These are phyloP conservation scores for Geotrichum restrictum DNA, from an alignment of 1,139 yeast species.

Conservation along the genomic window DNA sequence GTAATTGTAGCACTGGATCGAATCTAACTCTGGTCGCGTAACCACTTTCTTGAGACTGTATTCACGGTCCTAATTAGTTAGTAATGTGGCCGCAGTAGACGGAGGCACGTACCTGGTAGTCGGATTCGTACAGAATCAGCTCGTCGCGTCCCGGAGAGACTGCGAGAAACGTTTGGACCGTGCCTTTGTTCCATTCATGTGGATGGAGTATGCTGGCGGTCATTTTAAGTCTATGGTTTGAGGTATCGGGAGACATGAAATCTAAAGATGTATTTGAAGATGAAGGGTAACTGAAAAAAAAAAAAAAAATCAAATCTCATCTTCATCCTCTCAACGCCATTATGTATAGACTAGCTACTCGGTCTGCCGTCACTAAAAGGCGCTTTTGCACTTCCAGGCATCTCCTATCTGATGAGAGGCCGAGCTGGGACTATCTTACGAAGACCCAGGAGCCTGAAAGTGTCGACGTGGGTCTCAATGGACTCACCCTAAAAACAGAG, in stretches of 20 bases:
- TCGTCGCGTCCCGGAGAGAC: constrained; percentile 69
- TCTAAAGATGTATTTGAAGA: not conserved
- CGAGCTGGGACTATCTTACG: constrained; percentile 7
- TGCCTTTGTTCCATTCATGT: constrained; percentile 55
- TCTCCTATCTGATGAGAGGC: not conserved
- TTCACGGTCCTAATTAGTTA: constrained; percentile 18
- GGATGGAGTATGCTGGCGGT: constrained; percentile 57
- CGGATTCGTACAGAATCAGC: constrained; percentile 56
- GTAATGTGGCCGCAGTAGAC: too few species aligned
- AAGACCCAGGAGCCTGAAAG: not conserved
- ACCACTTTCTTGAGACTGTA: constrained; percentile 25
- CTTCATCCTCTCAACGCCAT: not conserved
- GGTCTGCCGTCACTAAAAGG: not conserved
- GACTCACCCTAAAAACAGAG: constrained; percentile 2
- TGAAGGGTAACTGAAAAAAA: constrained; percentile 1
- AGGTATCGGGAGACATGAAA: not conserved
- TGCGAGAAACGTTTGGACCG: constrained; percentile 56
- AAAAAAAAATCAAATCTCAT: not conserved
- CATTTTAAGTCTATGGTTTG: constrained; percentile 34
- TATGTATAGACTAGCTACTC: constrained; percentile 2
- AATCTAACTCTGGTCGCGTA: constrained; percentile 63
- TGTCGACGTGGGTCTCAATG: not conserved
- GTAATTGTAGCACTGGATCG: constrained; percentile 68
- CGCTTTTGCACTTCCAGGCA: not conserved
- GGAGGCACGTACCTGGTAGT: constrained; percentile 25